Evolutionary conservation across 306 rosid species (phyloP).

Genomic region (Vigna angularis): DNA sequence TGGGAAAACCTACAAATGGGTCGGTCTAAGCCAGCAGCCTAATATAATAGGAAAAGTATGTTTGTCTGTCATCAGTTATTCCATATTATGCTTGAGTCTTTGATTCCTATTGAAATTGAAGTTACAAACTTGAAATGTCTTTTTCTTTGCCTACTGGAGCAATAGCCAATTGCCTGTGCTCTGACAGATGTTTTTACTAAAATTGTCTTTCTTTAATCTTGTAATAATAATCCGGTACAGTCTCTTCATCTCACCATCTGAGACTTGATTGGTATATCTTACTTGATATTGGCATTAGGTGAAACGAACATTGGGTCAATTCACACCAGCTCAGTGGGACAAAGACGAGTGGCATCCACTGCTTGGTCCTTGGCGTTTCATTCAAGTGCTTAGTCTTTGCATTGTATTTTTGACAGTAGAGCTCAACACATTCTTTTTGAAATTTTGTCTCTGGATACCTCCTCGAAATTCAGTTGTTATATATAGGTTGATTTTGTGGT

Average conservation of each 20-base stretch:
- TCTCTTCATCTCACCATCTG: neutral
- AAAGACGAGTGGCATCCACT: constrained; percentile 99
- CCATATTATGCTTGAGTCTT: constrained; percentile 16
- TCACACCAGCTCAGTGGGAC: constrained; percentile 99
- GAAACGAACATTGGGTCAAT: constrained; percentile 88
- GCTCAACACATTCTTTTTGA: constrained; percentile 96
- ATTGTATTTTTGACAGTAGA: constrained; percentile 89
- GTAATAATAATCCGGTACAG: neutral
- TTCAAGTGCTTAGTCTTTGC: constrained; percentile 94
- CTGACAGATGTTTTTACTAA: neutral
- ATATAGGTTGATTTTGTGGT: constrained; percentile 95
- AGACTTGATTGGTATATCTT: neutral
- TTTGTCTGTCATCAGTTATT: neutral
- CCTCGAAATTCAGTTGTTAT: constrained; percentile 90
- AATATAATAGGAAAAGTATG: constrained; percentile 91
- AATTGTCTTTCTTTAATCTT: neutral
- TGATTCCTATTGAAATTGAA: constrained; percentile 24
- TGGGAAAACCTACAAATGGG: constrained; percentile 99
- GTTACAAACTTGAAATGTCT: neutral
- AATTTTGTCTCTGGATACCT: constrained; percentile 95
- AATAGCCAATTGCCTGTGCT: neutral
- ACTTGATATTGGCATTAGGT: constrained; percentile 58
- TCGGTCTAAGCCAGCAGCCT: constrained; percentile 98
- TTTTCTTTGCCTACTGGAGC: neutral
- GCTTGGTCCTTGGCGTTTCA: constrained; percentile 97